Base-by-base conservation (phyloP, 2,329 filamentous ascomycete genomes). In the Didymella pinodella region DNA sequence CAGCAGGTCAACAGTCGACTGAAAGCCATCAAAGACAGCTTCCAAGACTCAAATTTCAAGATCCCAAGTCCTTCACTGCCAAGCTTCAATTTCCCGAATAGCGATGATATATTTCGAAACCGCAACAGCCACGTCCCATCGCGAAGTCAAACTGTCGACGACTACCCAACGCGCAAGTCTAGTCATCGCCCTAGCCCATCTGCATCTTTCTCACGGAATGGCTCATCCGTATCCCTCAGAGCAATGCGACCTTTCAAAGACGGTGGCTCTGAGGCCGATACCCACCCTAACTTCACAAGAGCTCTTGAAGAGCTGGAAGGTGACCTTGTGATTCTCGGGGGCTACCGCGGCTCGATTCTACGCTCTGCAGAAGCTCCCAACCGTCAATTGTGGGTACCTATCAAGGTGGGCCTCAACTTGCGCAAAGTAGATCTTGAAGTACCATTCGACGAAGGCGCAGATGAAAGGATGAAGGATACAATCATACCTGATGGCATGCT, bases 371-470 rank as follows among this genome's bases (percentile, higher is more conserved):
- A 92, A 62, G 85, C 90, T 8, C 90, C 91, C 4, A 87, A 94
- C 70, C 88, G 92, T n/a, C 92, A 96, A 73, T 80, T 97, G 0
- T 98, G 94, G 94, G 91, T 96, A 1, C 93, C 93, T 0, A 89
- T 97, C 71, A 97, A 97, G 77, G 89, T 97, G 28, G 93, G 94
- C 0, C 80, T 98, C 49, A 97, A 96, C 67, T 86, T 97, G 61
- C 89, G 93, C 54, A 97, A 95, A 73, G 93, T 94, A 2, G 92
- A 98, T 73, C 82, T 98, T 4, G 92, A 96, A 74, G 89, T 98
- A 10, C 93, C 93, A 0, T 79, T 97, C 4, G 85, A 90, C 14
- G 86, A 86, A 2, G 90, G 93, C 67, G 93, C 96, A 56, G 94
- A 97, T 70, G 90, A 92, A 67, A 84, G 80, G 5, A 95, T 95